Percentiles rank a stretch among this genome's conserved stretches.
phyloP scores from a whole-genome alignment of 306 rosid species.

The Quercus dentata region DNA sequence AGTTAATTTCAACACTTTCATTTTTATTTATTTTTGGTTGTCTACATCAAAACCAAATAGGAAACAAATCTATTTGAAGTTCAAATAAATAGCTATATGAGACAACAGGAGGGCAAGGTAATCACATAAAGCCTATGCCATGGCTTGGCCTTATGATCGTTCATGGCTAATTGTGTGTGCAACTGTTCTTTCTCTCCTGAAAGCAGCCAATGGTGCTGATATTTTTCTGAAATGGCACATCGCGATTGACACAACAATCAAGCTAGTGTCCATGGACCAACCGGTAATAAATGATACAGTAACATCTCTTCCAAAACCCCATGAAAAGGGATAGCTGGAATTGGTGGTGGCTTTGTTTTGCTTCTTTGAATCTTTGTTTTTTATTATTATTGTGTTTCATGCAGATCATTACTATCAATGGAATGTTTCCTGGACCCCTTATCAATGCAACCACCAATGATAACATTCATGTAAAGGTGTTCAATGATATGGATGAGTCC shows the following conservation, averaged over 20 bases:
- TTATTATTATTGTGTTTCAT: no score
- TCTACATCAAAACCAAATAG: background rate
- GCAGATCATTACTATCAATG: conserved; percentile 79
- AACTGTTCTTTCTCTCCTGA: conserved; percentile 13
- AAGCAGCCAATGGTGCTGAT: conserved; percentile 25
- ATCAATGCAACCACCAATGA: conserved; percentile 76
- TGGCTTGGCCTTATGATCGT: conserved; percentile 26
- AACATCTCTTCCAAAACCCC: background rate
- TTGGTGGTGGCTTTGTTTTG: no score
- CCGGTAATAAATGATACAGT: conserved; percentile 27
- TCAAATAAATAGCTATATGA: background rate
- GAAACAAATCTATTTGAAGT: background rate
- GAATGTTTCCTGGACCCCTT: conserved; percentile 83
- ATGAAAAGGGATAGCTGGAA: no score
- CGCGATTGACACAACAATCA: conserved; percentile 17
- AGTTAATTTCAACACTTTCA: background rate
- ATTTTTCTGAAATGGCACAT: conserved; percentile 59
- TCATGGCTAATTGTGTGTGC: background rate
- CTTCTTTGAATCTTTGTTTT: no score
- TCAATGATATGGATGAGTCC: conserved; percentile 68
- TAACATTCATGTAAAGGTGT: conserved; percentile 54
- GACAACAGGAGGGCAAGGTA: background rate
- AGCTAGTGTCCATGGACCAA: conserved; percentile 41
- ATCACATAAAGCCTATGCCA: conserved; percentile 11
- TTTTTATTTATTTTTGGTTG: background rate